Evolutionary conservation across 768 basidiomycete species (phyloP), one percentile per base, ranked within the genome.

Genomic region (Pulveroboletus ravenelii): DNA sequence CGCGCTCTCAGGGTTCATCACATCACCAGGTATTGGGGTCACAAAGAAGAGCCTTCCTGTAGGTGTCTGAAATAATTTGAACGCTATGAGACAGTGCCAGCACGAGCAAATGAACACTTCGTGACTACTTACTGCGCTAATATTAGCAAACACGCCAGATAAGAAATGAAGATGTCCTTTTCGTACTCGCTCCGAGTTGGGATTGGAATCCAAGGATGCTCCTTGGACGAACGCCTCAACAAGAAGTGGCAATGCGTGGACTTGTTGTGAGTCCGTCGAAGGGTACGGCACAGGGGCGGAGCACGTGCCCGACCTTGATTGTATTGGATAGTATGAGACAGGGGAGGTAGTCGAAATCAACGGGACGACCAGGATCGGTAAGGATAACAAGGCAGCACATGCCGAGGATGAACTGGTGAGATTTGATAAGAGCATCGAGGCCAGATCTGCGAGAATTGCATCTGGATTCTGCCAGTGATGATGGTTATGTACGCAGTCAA

Each of bases 351-450:
- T 41, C 20, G 62, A 47, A 7, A 71, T 53, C 47, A 77, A 75
- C 9, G 72, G 67, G 15, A 89, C 74, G 40, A 93, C 72, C 3
- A 82, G 70, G 41, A 96, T 77, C 51, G 80, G 80, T 39, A 93
- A 71, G 1, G 74, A 73, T 6, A 92, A 70, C 9, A 98, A 66
- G 8, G 76, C 66, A 10, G 78, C 72, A 56, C 89, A 86, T 47
- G 87, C 78, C 0, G 78, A 69, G 2, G 87, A 75, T 39, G 89
- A 84, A 5, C 87, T 78, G 9, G 92, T 89, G 31, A 96, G 72
- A 71, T 98, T 98, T n/a, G 93, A 95, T 10, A 98, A 78, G 1
- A 97, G 76, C 95, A 98, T 98, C n/a, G 91, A 80, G 3, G 93
- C 92, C 17, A 98, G 81, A 73, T 97, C 94, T 31, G 93, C 92